These are phyloP conservation scores for Sporothrix pseudoabietina DNA, from an alignment of 2,329 filamentous ascomycete species.

Conservation along the genomic window DNA sequence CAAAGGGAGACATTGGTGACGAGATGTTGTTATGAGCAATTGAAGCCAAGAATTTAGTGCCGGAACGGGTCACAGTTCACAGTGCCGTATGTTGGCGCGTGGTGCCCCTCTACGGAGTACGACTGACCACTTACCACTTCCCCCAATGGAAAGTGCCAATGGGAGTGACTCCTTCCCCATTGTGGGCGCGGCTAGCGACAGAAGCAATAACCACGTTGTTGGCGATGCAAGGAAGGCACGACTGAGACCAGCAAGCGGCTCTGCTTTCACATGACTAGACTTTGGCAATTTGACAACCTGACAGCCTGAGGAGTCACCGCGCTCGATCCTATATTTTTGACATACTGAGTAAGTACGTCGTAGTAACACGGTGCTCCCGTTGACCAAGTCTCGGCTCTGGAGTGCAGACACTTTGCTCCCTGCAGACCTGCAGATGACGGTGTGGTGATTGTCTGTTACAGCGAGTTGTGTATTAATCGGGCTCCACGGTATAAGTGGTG, in stretches of 20 bases:
- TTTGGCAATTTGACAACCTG: not conserved
- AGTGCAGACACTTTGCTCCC: not conserved
- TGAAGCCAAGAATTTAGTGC: constrained; percentile 12
- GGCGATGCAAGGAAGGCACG: constrained; percentile 11
- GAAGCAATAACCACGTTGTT: not conserved
- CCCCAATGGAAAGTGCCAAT: constrained; percentile 18
- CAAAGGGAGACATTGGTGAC: not conserved
- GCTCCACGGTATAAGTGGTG: not conserved
- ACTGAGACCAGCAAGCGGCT: not conserved
- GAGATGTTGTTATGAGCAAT: constrained; percentile 3
- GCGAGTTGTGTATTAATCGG: not conserved
- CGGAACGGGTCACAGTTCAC: not conserved
- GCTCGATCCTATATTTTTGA: too few species aligned
- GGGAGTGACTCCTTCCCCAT: constrained; percentile 28
- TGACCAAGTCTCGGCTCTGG: not conserved
- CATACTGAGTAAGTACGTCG: too few species aligned
- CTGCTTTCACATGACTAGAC: not conserved
- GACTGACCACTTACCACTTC: not conserved
- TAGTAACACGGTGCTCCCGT: not conserved
- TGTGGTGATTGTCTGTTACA: not conserved
- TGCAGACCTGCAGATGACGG: constrained; percentile 5
- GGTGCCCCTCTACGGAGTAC: constrained; percentile 19
- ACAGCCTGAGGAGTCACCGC: not conserved
- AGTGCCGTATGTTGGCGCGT: not conserved
- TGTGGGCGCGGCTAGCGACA: not conserved